Percentiles rank a stretch among this genome's conserved stretches.
These are phyloP conservation scores for Scedosporium apiospermum DNA, from an alignment of 2,329 filamentous ascomycete genomes.

Conservation along the genomic window DNA sequence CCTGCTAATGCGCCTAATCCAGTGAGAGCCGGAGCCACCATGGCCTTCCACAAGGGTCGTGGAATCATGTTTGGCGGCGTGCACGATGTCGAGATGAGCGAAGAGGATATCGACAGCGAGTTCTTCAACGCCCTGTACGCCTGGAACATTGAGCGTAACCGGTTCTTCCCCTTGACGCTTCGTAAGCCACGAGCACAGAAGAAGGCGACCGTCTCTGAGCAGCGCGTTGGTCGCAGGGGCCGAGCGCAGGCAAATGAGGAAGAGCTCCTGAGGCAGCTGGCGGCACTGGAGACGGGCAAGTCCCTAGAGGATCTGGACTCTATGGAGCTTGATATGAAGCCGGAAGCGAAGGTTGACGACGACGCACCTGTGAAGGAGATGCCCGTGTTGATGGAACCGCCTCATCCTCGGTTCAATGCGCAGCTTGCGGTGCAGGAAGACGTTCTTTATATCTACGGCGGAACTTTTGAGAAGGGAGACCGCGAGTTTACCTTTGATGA, in stretches of 20 bases:
- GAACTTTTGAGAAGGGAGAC: slow-evolving; percentile 91
- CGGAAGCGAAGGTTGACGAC: slow-evolving; percentile 34
- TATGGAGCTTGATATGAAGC: slow-evolving; percentile 39
- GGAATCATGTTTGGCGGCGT: slow-evolving; percentile 93
- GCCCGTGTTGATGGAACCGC: slow-evolving; percentile 68
- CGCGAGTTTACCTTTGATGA: slow-evolving; percentile 95
- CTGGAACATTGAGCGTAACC: slow-evolving; percentile 91
- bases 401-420: slow-evolving; percentile 84
- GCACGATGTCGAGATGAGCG: slow-evolving; percentile 81
- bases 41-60: slow-evolving; percentile 87
- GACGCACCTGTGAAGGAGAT: slow-evolving; percentile 53
- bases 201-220: slow-evolving; percentile 34
- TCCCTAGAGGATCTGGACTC: slow-evolving; percentile 43
- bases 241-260: slow-evolving; percentile 85
- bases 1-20: slow-evolving; percentile 84
- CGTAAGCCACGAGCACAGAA: slow-evolving; percentile 52
- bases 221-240: slow-evolving; percentile 52
- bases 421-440: slow-evolving; percentile 88
- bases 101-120: slow-evolving; percentile 93
- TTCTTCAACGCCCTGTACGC: slow-evolving; percentile 91
- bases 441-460: slow-evolving; percentile 86
- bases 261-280: slow-evolving; percentile 78
- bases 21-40: slow-evolving; percentile 77
- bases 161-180: slow-evolving; percentile 78
- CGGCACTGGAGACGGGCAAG: slow-evolving; percentile 69